phyloP scores from a whole-genome alignment of 2,329 filamentous ascomycete genomes.

The Diaporthe amygdali region DNA sequence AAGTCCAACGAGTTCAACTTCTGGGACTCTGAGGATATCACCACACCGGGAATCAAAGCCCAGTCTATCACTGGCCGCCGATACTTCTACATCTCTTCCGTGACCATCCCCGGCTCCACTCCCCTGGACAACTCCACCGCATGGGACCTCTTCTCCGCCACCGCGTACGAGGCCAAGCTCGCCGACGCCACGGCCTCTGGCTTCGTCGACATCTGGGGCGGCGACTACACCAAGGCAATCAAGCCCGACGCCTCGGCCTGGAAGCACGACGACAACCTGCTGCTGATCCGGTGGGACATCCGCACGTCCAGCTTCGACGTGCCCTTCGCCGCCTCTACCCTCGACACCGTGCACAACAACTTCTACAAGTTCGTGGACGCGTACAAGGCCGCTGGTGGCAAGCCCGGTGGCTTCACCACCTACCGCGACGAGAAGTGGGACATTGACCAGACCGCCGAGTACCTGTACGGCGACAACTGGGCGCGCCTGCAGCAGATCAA shows the following conservation, averaged over 20 bases:
- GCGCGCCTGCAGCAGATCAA: constrained; percentile 3
- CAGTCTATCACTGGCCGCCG: constrained; percentile 4
- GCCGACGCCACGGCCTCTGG: background rate
- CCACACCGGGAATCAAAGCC: background rate
- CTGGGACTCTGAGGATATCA: constrained; percentile 15
- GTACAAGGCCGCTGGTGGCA: background rate
- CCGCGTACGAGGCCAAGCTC: constrained; percentile 9
- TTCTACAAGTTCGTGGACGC: constrained; percentile 13
- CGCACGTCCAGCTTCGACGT: background rate
- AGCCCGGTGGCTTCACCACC: constrained; percentile 7
- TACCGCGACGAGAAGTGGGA: constrained; percentile 19
- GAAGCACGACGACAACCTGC: constrained; percentile 21
- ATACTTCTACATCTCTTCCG: constrained; percentile 19
- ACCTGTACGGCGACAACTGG: constrained; percentile 15
- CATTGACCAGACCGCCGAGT: constrained; percentile 8
- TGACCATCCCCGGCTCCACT: constrained; percentile 4
- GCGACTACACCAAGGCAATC: constrained; percentile 4
- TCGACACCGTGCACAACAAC: background rate
- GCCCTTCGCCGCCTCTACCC: background rate
- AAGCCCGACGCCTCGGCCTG: constrained; percentile 2
- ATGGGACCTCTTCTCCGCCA: constrained; percentile 13
- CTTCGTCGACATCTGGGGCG: constrained; percentile 18
- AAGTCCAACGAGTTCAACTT: background rate
- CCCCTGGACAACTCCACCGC: constrained; percentile 17
- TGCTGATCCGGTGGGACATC: constrained; percentile 17